Base-by-base conservation (phyloP, 176 grass and related monocot species). In the Coix lacrymajobi region DNA sequence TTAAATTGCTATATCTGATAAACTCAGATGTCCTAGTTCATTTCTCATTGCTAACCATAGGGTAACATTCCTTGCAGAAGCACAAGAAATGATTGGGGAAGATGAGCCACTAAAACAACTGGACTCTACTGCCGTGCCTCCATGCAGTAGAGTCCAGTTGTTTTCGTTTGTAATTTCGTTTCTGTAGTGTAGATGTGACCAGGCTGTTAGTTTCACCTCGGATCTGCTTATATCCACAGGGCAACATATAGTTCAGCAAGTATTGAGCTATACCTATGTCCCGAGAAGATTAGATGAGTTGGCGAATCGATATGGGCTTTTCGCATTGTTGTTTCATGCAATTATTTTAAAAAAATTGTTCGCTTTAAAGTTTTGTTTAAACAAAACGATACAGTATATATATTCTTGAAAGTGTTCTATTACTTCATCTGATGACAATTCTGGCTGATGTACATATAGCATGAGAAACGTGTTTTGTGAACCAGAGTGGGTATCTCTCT, bases 51-150 rank as follows among this genome's bases (percentile, higher is more conserved):
- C 68, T 86, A 78, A 77, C 25, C 28, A 30, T 85, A 22, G 56
- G 39, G 33, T 66, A 80, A 75, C 62, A 45, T 81, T 81, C n/a
- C 11, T 69, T 68, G 61, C 88, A 90, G 88, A 90, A 87, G 75
- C 88, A 70, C 75, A 90, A 73, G 89, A 87, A 66, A 89, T 90
- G 69, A 84, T 70, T n/a, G 73, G 15, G 54, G 83, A 99, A 80
- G 85, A 93, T 14, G 89, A 92, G 65, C 87, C 91, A 41, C 76
- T 94, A 68, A 98, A n/a, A n/a, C n/a, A n/a, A n/a, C n/a, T n/a
- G n/a, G n/a, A n/a, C n/a, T n/a, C n/a, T n/a, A n/a, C n/a, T n/a
- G n/a, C n/a, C n/a, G n/a, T n/a, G n/a, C n/a, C n/a, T n/a, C n/a
- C n/a, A 16, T 73, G 28, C 65, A 89, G 11, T 20, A 51, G 56